Conservation (phyloP, 257 asterid genomes). For the Phtheirospermum japonicum region DNA sequence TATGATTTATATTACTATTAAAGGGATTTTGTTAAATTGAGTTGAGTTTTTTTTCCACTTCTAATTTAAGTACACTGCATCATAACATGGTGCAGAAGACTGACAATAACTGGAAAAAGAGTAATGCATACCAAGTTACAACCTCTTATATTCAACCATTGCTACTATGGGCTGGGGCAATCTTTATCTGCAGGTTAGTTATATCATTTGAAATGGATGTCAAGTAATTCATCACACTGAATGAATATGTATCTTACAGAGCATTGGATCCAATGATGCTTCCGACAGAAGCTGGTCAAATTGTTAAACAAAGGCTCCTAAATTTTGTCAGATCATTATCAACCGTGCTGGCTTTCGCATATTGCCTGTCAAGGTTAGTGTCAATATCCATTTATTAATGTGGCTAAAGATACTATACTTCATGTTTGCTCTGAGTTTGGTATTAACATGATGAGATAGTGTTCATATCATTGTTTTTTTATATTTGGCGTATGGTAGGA, state of each 20-base stretch:
- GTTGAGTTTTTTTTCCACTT: slow-evolving; percentile 16
- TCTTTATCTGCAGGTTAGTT: slow-evolving; percentile 83
- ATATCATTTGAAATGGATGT: slow-evolving; percentile 23
- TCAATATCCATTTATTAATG: slow-evolving; percentile 21
- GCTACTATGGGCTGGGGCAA: slow-evolving; percentile 80
- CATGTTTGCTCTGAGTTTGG: slow-evolving; percentile 21
- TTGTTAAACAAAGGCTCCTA: slow-evolving; percentile 75
- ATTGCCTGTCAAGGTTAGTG: slow-evolving; percentile 79
- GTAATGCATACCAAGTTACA: slow-evolving; percentile 63
- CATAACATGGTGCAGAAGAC: slow-evolving; percentile 50
- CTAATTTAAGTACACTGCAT: slow-evolving; percentile 20
- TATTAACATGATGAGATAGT: slow-evolving; percentile 1
- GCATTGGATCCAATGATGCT: slow-evolving; percentile 78
- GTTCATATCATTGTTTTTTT: slow-evolving; percentile 4
- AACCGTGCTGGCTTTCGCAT: slow-evolving; percentile 86
- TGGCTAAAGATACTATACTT: slow-evolving; percentile 13
- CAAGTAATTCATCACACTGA: slow-evolving; percentile 29
- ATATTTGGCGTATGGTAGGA: neutral
- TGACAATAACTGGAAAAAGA: slow-evolving; percentile 81
- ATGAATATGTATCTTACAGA: slow-evolving; percentile 43
- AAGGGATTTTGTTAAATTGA: slow-evolving; percentile 10
- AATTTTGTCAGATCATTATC: slow-evolving; percentile 89
- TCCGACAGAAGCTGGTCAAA: slow-evolving; percentile 84
- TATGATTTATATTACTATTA: slow-evolving; percentile 9
- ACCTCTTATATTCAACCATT: slow-evolving; percentile 78